A percentile compares a stretch with the other conserved stretches of the same genome.
Conservation (phyloP, 1,284 basidiomycete species). For the Malassezia caprae region DNA sequence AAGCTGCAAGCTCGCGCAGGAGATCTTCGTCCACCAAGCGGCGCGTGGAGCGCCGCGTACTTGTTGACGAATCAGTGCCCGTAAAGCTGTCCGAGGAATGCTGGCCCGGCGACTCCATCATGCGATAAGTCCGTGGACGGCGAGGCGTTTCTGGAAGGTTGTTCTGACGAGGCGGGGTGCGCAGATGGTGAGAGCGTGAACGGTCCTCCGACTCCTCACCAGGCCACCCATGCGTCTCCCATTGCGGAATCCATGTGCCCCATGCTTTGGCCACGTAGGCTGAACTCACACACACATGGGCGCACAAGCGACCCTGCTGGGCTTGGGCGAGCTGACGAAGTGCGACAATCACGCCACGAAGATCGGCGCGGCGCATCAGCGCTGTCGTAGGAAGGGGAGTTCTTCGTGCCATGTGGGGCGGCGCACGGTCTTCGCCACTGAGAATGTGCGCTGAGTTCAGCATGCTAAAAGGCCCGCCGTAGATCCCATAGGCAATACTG, state of each 20-base stretch:
- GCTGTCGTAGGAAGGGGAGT: constrained; percentile 23
- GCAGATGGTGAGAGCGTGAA: background rate
- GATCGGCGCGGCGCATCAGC: constrained; percentile 29
- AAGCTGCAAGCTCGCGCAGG: constrained; percentile 33
- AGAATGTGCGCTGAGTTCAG: constrained; percentile 27
- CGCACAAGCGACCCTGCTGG: constrained; percentile 23
- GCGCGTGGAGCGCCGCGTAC: constrained; percentile 7
- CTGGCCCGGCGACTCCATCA: background rate
- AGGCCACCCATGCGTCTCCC: constrained; percentile 37
- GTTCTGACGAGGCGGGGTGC: background rate
- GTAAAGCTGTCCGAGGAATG: background rate
- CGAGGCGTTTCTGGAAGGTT: background rate
- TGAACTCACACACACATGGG: constrained; percentile 37
- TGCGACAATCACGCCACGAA: constrained; percentile 25
- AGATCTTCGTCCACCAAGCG: constrained; percentile 37
- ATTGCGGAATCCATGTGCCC: constrained; percentile 38
- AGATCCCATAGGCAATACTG: constrained; percentile 23
- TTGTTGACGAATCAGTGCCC: background rate
- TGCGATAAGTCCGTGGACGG: background rate
- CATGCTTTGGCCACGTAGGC: constrained; percentile 42
- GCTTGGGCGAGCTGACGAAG: constrained; percentile 27
- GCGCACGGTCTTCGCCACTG: constrained; percentile 19
- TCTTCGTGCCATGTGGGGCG: constrained; percentile 25
- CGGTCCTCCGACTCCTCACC: constrained; percentile 17
- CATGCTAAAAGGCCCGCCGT: constrained; percentile 26